Base-by-base conservation (phyloP, 768 basidiomycete genomes). In the Lactarius quietus region DNA sequence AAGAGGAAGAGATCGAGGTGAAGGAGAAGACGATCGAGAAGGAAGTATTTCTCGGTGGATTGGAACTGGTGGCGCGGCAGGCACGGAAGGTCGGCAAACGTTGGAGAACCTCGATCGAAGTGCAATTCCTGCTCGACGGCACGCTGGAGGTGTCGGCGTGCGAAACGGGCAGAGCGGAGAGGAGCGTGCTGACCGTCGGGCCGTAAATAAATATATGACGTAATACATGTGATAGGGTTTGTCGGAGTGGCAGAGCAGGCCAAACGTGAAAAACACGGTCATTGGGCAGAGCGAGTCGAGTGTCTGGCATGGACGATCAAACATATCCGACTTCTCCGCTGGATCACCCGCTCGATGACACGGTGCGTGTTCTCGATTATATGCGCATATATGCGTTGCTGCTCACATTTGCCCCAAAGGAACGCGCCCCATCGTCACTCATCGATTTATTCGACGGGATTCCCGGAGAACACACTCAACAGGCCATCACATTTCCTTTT, bases 1-100 rank as follows among this genome's bases (percentile, higher is more conserved):
- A 84, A 48, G 81, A 83, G 18, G 86, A 86, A 66, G 83, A 84
- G 66, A 74, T 80, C 35, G 86, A 89, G 74, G 77, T 86, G 38
- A 89, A 88, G 74, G 83, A 86, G 73, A 83, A 83, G 73, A 82
- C 78, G 12, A 70, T 86, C 48, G 79, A 77, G 59, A 90, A 89
- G 75, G 82, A 84, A 65, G 75, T 72, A 0, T 76, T 82, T 59
- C 70, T 92, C 31, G 72, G 74, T 23, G 70, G 77, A 35, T 60
- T 82, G 57, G 66, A 65, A 10, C 65, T 83, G 53, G 70, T 71
- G 28, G 74, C 77, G 23, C 68, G 72, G 23, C 81, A 81, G 26
- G 78, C 76, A 17, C 63, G 81, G 38, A 75, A 80, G 48, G 71
- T 78, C 14, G 74, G 79, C n/a, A 82, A 83, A 1, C 79, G 80